Evolutionary conservation across 345 rosid species (phyloP).

Genomic region (Brassica rapa): DNA sequence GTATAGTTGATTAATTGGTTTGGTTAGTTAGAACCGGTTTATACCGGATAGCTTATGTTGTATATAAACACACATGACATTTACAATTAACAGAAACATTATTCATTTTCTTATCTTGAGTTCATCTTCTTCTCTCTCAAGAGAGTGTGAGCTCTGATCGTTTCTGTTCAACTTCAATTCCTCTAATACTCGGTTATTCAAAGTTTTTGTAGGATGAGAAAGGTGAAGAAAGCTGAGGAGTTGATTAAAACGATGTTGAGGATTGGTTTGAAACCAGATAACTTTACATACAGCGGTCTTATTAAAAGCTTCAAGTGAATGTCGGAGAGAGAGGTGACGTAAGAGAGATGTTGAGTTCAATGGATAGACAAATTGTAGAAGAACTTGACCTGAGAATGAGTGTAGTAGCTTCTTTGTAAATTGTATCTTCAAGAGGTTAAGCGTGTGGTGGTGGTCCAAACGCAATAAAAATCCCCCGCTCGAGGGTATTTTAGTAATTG

Average conservation of each 20-base stretch:
- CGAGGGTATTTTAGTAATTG: constrained; percentile 37
- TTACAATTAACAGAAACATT: too few relatives aligned
- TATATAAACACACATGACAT: too few relatives aligned
- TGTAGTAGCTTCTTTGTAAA: background rate
- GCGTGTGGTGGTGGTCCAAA: constrained; percentile 28
- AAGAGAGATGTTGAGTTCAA: constrained; percentile 51
- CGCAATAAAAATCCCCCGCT: constrained; percentile 23
- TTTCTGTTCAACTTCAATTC: too few relatives aligned
- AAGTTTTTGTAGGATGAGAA: constrained; percentile 60
- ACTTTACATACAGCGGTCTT: constrained; percentile 54
- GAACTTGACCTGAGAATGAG: constrained; percentile 25
- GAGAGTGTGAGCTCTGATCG: too few relatives aligned
- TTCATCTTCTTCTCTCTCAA: too few relatives aligned
- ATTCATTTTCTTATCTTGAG: too few relatives aligned
- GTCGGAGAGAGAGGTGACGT: constrained; percentile 57
- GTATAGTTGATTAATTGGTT: too few relatives aligned
- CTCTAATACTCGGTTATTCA: constrained; percentile 45
- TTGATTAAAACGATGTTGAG: constrained; percentile 52
- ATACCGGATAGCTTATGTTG: too few relatives aligned
- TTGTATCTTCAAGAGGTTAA: background rate
- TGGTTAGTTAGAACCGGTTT: too few relatives aligned
- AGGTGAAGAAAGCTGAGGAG: constrained; percentile 60
- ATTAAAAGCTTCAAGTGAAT: constrained; percentile 54
- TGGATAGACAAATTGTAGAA: constrained; percentile 51
- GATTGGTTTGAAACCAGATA: constrained; percentile 66